These are phyloP conservation scores for Xeromyces bisporus DNA, from an alignment of 495 filamentous ascomycete species.

Conservation along the genomic window DNA sequence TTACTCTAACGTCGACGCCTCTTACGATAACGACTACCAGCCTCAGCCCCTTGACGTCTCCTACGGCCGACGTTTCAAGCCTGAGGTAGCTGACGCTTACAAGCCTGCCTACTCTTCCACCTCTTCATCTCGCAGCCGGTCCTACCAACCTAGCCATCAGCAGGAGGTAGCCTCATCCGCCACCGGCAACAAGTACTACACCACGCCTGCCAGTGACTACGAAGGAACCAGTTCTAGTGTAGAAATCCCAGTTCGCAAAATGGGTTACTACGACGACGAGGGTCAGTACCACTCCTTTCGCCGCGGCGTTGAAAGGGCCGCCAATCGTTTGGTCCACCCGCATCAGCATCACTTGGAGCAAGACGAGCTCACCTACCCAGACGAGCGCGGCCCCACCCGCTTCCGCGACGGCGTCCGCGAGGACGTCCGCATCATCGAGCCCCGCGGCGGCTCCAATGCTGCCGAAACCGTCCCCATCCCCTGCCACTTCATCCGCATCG, in stretches of 20 bases:
- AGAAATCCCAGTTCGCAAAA: conserved; percentile 43
- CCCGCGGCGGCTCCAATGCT: conserved; percentile 33
- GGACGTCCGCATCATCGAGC: conserved; percentile 37
- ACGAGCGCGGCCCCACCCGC: conserved; percentile 23
- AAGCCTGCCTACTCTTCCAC: not conserved
- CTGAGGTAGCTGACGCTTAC: not conserved
- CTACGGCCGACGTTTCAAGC: conserved; percentile 12
- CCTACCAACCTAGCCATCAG: conserved; percentile 20
- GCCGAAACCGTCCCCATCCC: conserved; percentile 94
- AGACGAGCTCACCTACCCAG: conserved; percentile 41
- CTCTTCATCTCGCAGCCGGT: conserved; percentile 9
- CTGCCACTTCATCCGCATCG: conserved; percentile 96
- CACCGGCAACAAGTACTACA: conserved; percentile 11
- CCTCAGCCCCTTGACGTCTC: conserved; percentile 13
- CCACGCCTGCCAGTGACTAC: conserved; percentile 17
- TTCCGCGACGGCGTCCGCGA: conserved; percentile 26
- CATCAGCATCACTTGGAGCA: too few relatives aligned
- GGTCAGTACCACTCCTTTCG: conserved; percentile 91
- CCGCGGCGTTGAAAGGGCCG: conserved; percentile 66
- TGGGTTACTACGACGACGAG: conserved; percentile 99
- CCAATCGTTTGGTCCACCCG: conserved; percentile 62
- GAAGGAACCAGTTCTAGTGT: conserved; percentile 23
- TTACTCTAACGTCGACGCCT: conserved; percentile 17
- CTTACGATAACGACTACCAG: conserved; percentile 16
- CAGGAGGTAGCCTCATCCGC: conserved; percentile 35